A percentile compares a stretch with the other conserved stretches of the same genome.
Conservation (phyloP, 768 basidiomycete genomes). For the Phlegmacium glaucopus region DNA sequence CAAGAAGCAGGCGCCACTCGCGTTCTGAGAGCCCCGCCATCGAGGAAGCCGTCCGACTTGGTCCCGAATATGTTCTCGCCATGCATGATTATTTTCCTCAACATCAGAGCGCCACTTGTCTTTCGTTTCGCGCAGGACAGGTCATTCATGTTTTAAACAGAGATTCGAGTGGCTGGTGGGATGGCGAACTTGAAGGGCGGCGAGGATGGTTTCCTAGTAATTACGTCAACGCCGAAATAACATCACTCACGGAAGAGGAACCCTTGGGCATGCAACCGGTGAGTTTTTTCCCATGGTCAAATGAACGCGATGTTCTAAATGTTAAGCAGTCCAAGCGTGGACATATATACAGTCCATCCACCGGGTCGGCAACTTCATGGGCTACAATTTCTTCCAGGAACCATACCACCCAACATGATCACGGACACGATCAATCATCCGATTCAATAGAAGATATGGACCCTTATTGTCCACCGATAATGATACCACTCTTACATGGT, state of each 20-base stretch:
- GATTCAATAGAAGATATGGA: constrained; percentile 49
- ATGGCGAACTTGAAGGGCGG: constrained; percentile 85
- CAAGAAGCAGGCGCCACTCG: constrained; percentile 21
- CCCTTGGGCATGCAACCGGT: constrained; percentile 44
- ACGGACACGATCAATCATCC: constrained; percentile 43
- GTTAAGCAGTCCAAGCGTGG: constrained; percentile 30
- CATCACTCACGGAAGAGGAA: constrained; percentile 56
- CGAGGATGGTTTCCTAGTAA: constrained; percentile 99
- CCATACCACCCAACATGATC: constrained; percentile 22
- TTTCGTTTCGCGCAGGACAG: constrained; percentile 87
- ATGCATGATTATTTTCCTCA: constrained; percentile 88
- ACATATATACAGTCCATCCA: constrained; percentile 50
- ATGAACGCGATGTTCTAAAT: constrained; percentile 7
- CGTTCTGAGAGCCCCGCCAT: constrained; percentile 41
- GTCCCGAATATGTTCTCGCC: constrained; percentile 77
- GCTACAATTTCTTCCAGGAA: constrained; percentile 38
- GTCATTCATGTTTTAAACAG: constrained; percentile 88
- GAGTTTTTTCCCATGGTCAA: constrained; percentile 15
- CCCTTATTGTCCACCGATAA: constrained; percentile 72
- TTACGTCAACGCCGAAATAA: constrained; percentile 74
- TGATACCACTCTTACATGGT: constrained; percentile 82
- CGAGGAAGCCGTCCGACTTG: constrained; percentile 48
- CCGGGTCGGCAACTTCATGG: constrained; percentile 54
- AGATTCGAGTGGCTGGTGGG: constrained; percentile 96
- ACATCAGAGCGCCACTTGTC: constrained; percentile 70